phyloP scores from a whole-genome alignment of 495 filamentous ascomycete genomes.

The Tuber calosporum region DNA sequence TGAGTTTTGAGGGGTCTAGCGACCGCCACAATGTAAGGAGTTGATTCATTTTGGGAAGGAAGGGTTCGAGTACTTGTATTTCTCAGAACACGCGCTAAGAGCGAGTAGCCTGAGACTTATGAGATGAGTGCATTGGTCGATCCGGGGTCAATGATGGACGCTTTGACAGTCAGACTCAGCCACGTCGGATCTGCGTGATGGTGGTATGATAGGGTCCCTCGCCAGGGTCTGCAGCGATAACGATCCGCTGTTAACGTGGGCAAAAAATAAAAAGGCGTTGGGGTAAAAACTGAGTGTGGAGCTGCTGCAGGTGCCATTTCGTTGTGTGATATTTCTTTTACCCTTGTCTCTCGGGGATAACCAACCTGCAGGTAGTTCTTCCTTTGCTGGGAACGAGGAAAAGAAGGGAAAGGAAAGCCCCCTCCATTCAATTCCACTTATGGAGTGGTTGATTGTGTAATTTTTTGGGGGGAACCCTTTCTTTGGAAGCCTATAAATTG shows the following conservation, averaged over 20 bases:
- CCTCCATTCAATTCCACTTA: neutral
- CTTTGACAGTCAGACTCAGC: neutral
- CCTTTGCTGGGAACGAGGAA: neutral
- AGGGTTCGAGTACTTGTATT: no score
- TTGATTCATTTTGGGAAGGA: neutral
- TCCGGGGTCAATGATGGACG: neutral
- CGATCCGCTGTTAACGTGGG: neutral
- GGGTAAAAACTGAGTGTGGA: neutral
- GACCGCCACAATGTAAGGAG: neutral
- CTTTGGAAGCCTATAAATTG: neutral
- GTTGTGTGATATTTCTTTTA: neutral
- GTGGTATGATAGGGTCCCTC: neutral
- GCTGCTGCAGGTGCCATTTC: neutral
- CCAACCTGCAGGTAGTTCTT: neutral
- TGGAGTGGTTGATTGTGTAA: neutral
- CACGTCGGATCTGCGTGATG: neutral
- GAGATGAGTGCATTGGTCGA: neutral
- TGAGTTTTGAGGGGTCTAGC: neutral
- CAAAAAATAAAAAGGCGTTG: neutral
- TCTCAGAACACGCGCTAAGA: neutral
- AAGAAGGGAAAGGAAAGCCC: neutral
- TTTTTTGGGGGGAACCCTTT: neutral
- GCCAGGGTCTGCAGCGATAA: neutral
- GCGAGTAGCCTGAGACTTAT: neutral
- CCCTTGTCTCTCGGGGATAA: neutral